Evolutionary conservation across 495 filamentous ascomycete genomes (phyloP).

Genomic region (Cercophora sp.): DNA sequence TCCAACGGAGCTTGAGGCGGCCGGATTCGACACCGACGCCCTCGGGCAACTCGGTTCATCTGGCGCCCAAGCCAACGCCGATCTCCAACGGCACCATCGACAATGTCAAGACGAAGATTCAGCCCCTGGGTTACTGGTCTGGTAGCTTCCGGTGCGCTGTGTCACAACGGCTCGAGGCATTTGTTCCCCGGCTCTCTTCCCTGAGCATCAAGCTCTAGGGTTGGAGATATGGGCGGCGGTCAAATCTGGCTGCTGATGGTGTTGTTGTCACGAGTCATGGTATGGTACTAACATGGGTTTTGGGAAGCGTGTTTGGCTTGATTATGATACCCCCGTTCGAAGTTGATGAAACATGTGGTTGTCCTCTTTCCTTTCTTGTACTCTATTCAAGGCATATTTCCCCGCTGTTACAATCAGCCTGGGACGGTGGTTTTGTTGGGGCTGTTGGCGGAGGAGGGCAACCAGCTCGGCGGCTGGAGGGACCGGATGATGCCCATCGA

Average conservation of each 20-base stretch:
- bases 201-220: slow-evolving; percentile 8
- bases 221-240: neutral
- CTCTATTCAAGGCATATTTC: slow-evolving; percentile 12
- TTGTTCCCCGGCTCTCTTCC: slow-evolving; percentile 7
- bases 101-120: slow-evolving; percentile 26
- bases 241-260: neutral
- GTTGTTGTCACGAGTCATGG: slow-evolving; percentile 5
- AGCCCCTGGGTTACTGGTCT: slow-evolving; percentile 3
- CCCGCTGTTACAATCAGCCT: neutral
- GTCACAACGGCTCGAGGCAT: slow-evolving; percentile 1
- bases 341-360: slow-evolving; percentile 27
- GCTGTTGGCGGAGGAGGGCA: slow-evolving; percentile 15
- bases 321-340: slow-evolving; percentile 28
- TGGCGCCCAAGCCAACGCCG: slow-evolving; percentile 2
- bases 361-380: slow-evolving; percentile 22
- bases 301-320: slow-evolving; percentile 11
- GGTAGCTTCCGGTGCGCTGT: slow-evolving; percentile 7
- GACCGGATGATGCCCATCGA: neutral
- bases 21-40: neutral
- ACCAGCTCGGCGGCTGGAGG: slow-evolving; percentile 18
- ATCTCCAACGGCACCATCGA: slow-evolving; percentile 18
- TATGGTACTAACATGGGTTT: slow-evolving; percentile 10
- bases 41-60: slow-evolving; percentile 5
- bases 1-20: slow-evolving; percentile 5
- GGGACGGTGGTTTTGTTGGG: slow-evolving; percentile 7